Evolutionary conservation across 495 filamentous ascomycete species (phyloP).

Genomic region (Pyrenula aspistea): DNA sequence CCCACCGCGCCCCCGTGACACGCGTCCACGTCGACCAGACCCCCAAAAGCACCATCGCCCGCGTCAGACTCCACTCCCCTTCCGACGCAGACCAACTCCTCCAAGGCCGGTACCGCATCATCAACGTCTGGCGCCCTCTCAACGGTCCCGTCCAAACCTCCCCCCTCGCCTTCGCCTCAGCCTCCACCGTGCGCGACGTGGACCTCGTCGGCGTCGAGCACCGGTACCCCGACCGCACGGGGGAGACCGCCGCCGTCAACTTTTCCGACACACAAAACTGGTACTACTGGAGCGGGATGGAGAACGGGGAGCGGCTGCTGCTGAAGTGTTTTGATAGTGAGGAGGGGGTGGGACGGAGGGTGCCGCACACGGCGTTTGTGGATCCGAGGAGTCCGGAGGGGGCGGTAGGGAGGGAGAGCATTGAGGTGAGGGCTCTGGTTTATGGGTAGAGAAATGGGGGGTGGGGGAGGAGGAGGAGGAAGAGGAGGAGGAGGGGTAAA

Average conservation of each 20-base stretch:
- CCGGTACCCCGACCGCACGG: constrained; percentile 58
- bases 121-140: constrained; percentile 81
- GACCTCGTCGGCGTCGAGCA: constrained; percentile 66
- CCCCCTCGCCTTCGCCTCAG: constrained; percentile 63
- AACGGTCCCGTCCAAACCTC: constrained; percentile 57
- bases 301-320: constrained; percentile 58
- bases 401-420: constrained; percentile 59
- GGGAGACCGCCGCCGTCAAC: constrained; percentile 65
- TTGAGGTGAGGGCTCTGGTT: constrained; percentile 75
- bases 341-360: constrained; percentile 46
- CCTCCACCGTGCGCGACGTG: constrained; percentile 38
- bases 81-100: constrained; percentile 47
- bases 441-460: constrained; percentile 50
- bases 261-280: constrained; percentile 50
- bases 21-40: constrained; percentile 82
- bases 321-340: constrained; percentile 75
- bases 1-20: constrained; percentile 51
- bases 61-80: constrained; percentile 52
- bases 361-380: constrained; percentile 73
- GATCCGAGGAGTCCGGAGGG: constrained; percentile 54
- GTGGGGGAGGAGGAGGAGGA: too few relatives aligned
- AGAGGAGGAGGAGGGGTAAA: too few relatives aligned
- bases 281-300: constrained; percentile 74
- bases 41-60: constrained; percentile 40
- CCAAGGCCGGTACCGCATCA: constrained; percentile 56